A percentile compares a stretch with the other conserved stretches of the same genome.
Evolutionary conservation across 768 basidiomycete species (phyloP).

Genomic region (Mycena galericulata): DNA sequence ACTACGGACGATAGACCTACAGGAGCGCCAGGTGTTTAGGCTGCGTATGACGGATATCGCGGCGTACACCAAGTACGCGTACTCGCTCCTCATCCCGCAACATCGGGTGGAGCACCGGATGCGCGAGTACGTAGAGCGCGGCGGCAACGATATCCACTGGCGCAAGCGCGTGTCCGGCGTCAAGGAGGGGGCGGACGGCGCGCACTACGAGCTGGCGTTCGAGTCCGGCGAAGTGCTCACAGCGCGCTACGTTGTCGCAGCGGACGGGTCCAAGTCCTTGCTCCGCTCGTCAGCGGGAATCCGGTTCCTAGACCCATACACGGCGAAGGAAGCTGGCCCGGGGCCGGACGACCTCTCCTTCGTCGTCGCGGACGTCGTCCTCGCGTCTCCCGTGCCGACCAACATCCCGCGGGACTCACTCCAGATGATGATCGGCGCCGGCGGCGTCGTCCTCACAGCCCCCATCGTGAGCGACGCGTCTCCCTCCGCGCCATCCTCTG

Average conservation of each 20-base stretch:
- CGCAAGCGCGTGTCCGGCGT: constrained; percentile 49
- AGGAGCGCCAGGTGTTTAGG: constrained; percentile 48
- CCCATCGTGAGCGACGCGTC: background rate
- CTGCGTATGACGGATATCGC: constrained; percentile 37
- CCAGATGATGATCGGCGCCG: constrained; percentile 24
- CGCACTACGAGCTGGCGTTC: constrained; percentile 52
- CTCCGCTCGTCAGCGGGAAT: constrained; percentile 45
- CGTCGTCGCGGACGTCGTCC: constrained; percentile 9
- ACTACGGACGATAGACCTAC: constrained; percentile 52
- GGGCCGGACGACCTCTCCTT: too few relatives aligned
- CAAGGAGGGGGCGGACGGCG: too few relatives aligned
- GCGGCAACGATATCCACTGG: constrained; percentile 45
- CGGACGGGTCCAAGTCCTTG: constrained; percentile 38
- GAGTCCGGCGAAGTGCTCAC: constrained; percentile 52
- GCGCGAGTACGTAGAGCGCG: constrained; percentile 39
- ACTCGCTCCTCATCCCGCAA: constrained; percentile 51
- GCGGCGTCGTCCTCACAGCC: constrained; percentile 20
- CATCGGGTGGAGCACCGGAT: constrained; percentile 51
- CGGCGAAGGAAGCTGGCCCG: too few relatives aligned
- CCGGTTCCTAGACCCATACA: constrained; percentile 13
- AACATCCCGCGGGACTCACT: background rate
- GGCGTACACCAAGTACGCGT: constrained; percentile 51
- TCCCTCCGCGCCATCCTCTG: too few relatives aligned
- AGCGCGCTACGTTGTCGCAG: constrained; percentile 44
- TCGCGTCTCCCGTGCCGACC: constrained; percentile 9